Base-by-base conservation (phyloP, 192 early-diverging fungal genomes). In the Coemansia furcata region DNA sequence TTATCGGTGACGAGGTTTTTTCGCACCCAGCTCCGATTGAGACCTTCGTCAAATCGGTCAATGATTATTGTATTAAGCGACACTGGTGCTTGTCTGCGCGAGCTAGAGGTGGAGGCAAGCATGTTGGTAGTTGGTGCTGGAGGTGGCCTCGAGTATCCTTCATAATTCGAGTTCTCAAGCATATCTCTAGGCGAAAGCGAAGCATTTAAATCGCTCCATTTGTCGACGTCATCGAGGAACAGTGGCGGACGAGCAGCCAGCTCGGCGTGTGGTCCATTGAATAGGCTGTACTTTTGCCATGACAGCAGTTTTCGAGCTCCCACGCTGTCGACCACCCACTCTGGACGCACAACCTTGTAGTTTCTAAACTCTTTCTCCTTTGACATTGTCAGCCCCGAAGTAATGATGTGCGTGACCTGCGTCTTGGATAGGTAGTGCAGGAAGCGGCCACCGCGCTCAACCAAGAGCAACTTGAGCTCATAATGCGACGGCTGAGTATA, bases 311-410 rank as follows among this genome's bases (percentile, higher is more conserved):
- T 80, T 12, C 76, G 69, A 2, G 83, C 83, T 38, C 82, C 75
- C 38, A 93, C 77, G 26, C 85, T 88, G 29, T 97, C 92, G 1
- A 82, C 73, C 6, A 97, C 75, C 95, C 95, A 97, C 26, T 85
- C 85, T 23, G 91, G 89, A 19, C 69, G 85, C 9, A 88, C 91
- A 0, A 92, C 86, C 36, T 85, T 86, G 74, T 90, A 92, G 36
- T 78, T 76, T 26, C 87, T 65, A 62, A 90, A 84, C 55, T 89
- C 87, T 43, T 87, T 82, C 55, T 87, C 86, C 66, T 92, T 92
- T 19, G 87, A 62, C 63, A 85, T 75, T 5, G 91, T 87, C 17
- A 92, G 58, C 21, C 85, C 87, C 17, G 87, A 80, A 1, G 91
- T 88, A 38, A 92, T 79, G 46, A 92, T 90, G 44, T 90, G 87